phyloP scores from a whole-genome alignment of 306 rosid species.

The Lathyrus tuberosus region DNA sequence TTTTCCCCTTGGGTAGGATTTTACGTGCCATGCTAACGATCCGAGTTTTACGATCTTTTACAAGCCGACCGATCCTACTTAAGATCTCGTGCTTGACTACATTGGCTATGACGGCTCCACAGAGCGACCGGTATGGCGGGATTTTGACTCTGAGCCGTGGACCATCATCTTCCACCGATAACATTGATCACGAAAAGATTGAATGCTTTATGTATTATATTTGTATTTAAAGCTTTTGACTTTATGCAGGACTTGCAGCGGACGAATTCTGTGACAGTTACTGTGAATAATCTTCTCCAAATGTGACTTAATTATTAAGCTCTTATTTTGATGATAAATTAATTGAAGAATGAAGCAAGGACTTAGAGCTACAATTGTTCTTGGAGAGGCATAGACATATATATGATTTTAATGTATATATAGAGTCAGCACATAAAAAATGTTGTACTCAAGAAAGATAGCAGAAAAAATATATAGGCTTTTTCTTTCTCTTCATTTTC shows the following conservation, averaged over 20 bases:
- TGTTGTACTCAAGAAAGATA: slow-evolving; percentile 48
- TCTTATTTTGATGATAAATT: slow-evolving; percentile 30
- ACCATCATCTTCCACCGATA: too few species aligned
- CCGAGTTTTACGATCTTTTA: too few species aligned
- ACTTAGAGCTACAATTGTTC: slow-evolving; percentile 37
- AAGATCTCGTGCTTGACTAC: too few species aligned
- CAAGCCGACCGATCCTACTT: too few species aligned
- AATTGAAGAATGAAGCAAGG: slow-evolving; percentile 39
- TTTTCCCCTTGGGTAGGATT: too few species aligned
- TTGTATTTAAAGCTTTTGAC: slow-evolving; percentile 35
- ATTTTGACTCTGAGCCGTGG: too few species aligned
- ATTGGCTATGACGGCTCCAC: too few species aligned
- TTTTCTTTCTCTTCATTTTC: slow-evolving; percentile 27
- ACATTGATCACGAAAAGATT: neutral
- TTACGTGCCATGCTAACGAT: too few species aligned
- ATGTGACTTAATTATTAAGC: slow-evolving; percentile 54
- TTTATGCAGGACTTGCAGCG: slow-evolving; percentile 88
- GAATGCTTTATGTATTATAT: slow-evolving; percentile 15
- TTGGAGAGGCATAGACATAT: slow-evolving; percentile 39
- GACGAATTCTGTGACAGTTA: slow-evolving; percentile 82
- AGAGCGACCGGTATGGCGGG: too few species aligned
- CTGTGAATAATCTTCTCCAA: slow-evolving; percentile 98
- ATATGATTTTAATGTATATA: slow-evolving; percentile 58
- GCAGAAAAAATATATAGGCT: slow-evolving; percentile 51
- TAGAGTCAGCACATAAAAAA: slow-evolving; percentile 52